Base-by-base conservation (phyloP, 345 rosid genomes). In the Nephelium lappaceum region DNA sequence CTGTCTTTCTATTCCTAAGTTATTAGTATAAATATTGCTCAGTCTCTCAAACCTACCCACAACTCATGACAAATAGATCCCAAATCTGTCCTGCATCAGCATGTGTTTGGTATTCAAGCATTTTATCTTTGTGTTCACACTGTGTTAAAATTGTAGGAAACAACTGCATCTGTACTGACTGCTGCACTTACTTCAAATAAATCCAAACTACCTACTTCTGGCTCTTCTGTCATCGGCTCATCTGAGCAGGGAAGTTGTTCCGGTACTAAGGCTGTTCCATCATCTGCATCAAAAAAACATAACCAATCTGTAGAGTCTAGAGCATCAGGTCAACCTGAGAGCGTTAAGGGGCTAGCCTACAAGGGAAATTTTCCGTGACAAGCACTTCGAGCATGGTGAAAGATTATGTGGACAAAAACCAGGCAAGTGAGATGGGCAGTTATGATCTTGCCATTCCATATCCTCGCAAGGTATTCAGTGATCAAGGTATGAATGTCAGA, bases 121-220 rank as follows among this genome's bases (percentile, higher is more conserved):
- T 53, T 8, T 5, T 45, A 45, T 45, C 11, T 11, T 53, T 53
- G n/a, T 53, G 36, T 31, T 31, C 36, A 31, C 36, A 31, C 36
- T 1, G 36, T 31, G 36, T 31, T 31, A 4, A 31, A 31, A 31
- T 31, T 31, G 36, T 31, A 31, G 36, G 36, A 31, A 31, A 31
- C 36, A 31, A 31, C 36, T 31, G 97, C 92, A 43, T 81, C 80
- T 72, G 87, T 93, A 76, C 74, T 95, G 76, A 85, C 91, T 67
- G 95, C 96, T 65, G 95, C 96, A 43, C 91, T 95, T 63, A 90
- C 90, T 74, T 85, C 91, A 27, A 87, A 84, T 78, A 86, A 88
- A 84, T 75, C 89, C 58, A 91, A 86, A 76, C 74, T 83, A 58
- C 80, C 92, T 67, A 51, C 79, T 71, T 80, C 92, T 78, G 84